Evolutionary conservation across 164 flowering plant species (phyloP), one percentile per base, ranked within the genome.

Genomic region (Berberis thunbergii): DNA sequence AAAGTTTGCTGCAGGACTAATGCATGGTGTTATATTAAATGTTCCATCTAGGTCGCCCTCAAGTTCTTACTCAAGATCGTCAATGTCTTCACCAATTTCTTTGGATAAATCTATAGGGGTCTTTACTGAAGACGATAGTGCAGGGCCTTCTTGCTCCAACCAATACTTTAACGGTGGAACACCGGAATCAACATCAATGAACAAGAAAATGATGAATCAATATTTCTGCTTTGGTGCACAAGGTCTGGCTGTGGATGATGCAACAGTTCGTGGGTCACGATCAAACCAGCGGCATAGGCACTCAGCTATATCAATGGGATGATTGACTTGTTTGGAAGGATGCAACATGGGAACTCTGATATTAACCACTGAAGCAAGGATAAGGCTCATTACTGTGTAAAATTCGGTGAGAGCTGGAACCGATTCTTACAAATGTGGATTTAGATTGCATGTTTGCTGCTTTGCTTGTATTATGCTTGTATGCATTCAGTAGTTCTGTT

Each of bases 161-260:
- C 49, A 65, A 12, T 59, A 67, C 42, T 12, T 55, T 43, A 43
- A 54, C 8, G 63, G 57, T 40, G 70, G 58, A 26, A 58, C 46
- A 7, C 45, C 45, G 5, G 62, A 49, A 41, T 48, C 7, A 8
- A 45, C 61, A 52, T 74, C 85, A 6, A 48, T 74, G 10, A 77
- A 78, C 49, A 80, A 77, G 72, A 80, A 66, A 75, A 45, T 81
- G 76, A 85, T 89, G 88, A 92, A 87, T 68, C 78, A 81, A 59
- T 86, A 83, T 64, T 78, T 92, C 61, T 83, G 93, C 66, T 83
- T 89, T 46, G 96, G 98, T 2, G 85, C 86, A 44, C 89, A 85
- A 60, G 81, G 86, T 38, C 57, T 84, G 4, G 78, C 80, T 10
- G 72, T 74, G 58, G 84, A 88, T 59, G 77, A 81, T 49, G 54